Evolutionary conservation across 2,329 filamentous ascomycete species (phyloP).

Genomic region (Botrytis pseudocinerea): DNA sequence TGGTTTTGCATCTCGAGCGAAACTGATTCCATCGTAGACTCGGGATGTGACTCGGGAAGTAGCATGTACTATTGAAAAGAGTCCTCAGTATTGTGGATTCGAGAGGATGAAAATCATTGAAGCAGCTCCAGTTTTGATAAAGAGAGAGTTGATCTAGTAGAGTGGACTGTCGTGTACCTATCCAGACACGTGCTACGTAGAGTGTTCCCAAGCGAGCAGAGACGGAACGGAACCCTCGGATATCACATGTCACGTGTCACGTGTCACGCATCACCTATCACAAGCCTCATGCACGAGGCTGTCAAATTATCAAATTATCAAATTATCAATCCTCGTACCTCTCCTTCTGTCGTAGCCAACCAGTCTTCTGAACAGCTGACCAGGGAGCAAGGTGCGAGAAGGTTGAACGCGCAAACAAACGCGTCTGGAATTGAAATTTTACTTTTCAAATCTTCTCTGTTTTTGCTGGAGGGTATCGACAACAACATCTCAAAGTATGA

Average conservation of each 20-base stretch:
- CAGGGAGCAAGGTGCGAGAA: not conserved
- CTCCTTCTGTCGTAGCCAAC: constrained; percentile 1
- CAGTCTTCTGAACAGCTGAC: not conserved
- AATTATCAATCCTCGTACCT: too few species aligned
- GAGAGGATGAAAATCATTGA: not conserved
- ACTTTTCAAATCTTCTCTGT: not conserved
- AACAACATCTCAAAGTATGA: not conserved
- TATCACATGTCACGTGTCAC: too few species aligned
- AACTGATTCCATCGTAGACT: not conserved
- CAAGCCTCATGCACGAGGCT: constrained; percentile 1
- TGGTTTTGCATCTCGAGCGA: not conserved
- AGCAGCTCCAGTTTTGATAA: constrained; percentile 11
- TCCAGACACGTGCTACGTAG: too few species aligned
- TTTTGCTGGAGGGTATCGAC: not conserved
- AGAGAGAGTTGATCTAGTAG: not conserved
- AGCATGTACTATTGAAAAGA: not conserved
- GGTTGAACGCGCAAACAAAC: constrained; percentile 5
- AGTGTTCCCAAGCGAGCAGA: not conserved
- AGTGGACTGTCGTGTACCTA: not conserved
- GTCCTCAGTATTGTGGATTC: not conserved
- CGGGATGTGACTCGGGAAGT: not conserved
- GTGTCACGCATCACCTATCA: not conserved
- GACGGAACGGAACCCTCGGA: not conserved
- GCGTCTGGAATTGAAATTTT: not conserved
- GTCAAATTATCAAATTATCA: too few species aligned